Evolutionary conservation across 2,329 filamentous ascomycete species (phyloP), one percentile per base, ranked within the genome.

Genomic region (Chaetomium sp.): DNA sequence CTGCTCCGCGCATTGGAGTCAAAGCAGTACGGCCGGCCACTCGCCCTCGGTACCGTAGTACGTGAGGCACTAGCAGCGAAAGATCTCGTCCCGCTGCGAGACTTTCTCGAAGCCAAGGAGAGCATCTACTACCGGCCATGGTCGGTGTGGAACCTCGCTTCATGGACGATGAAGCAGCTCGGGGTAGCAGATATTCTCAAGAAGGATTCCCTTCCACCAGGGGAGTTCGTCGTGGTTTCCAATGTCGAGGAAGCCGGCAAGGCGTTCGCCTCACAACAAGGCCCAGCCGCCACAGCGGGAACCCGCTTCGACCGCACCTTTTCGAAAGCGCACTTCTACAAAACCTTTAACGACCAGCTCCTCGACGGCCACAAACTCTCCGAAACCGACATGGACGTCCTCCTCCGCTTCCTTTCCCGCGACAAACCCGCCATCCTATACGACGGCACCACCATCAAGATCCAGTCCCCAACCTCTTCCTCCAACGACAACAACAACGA

Each of bases 11-110:
- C 84, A 38, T 75, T 99, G 52, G 86, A 91, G 62, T 88, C 79
- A 49, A 84, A 84, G 45, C 85, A 92, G 64, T 91, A 84, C 70
- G 94, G 94, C 1, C 81, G 85, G 46, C 94, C 94, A 1, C 78
- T 92, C 8, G 89, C 88, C 3, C 75, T 99, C 0, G 87, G 87
- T 1, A 82, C 85, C 3, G 94, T 91, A 5, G 76, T 97, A 49
- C 72, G 74, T 35, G 92, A 97, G 64, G 88, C 88, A 0, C 73
- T 94, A 1, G 75, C 79, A 51, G 81, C 78, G 44, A 83, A 79
- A 47, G 84, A 87, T 45, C 80, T 96, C 69, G 75, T 96, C 10
- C 82, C 87, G 0, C 66, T 92, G 9, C 73, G 80, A 11, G 79
- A 87, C 8, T 99, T 95, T 64, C 70, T 87, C 53, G 68, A 66